phyloP scores from a whole-genome alignment of 495 filamentous ascomycete genomes.

The Amphirosellinia nigrospora region DNA sequence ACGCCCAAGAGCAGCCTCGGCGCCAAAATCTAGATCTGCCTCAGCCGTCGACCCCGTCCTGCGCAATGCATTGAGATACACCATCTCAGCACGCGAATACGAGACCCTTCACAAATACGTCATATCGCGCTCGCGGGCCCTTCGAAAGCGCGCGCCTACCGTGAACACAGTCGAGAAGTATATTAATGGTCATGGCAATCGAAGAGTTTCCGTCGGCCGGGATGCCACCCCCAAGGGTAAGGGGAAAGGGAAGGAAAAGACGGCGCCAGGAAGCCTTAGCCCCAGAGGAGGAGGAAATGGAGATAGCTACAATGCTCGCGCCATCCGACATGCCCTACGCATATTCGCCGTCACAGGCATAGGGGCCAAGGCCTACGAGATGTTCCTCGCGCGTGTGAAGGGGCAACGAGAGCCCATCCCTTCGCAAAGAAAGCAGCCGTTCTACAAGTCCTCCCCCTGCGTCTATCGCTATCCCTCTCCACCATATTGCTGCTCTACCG shows the following conservation, averaged over 20 bases:
- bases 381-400: slow-evolving; percentile 56
- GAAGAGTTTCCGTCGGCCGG: slow-evolving; percentile 17
- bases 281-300: slow-evolving; percentile 26
- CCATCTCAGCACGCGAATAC: slow-evolving; percentile 85
- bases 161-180: slow-evolving; percentile 55
- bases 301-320: slow-evolving; percentile 79
- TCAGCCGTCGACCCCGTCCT: slow-evolving; percentile 64
- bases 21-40: slow-evolving; percentile 45
- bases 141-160: slow-evolving; percentile 66
- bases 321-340: slow-evolving; percentile 76
- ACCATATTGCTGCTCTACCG: slow-evolving; percentile 86
- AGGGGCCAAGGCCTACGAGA: slow-evolving; percentile 71
- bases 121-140: slow-evolving; percentile 66
- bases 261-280: not conserved
- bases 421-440: slow-evolving; percentile 51
- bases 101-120: slow-evolving; percentile 78
- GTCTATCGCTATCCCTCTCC: slow-evolving; percentile 81
- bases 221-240: slow-evolving; percentile 24
- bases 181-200: slow-evolving; percentile 44
- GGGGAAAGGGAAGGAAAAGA: slow-evolving; percentile 35
- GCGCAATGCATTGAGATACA: slow-evolving; percentile 82
- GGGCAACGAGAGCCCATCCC: slow-evolving; percentile 24
- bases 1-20: slow-evolving; percentile 32
- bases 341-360: slow-evolving; percentile 75
- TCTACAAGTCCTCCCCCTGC: slow-evolving; percentile 75